These are phyloP conservation scores for Pseudozyma hubeiensis DNA, from an alignment of 1,284 basidiomycete species.

Conservation along the genomic window DNA sequence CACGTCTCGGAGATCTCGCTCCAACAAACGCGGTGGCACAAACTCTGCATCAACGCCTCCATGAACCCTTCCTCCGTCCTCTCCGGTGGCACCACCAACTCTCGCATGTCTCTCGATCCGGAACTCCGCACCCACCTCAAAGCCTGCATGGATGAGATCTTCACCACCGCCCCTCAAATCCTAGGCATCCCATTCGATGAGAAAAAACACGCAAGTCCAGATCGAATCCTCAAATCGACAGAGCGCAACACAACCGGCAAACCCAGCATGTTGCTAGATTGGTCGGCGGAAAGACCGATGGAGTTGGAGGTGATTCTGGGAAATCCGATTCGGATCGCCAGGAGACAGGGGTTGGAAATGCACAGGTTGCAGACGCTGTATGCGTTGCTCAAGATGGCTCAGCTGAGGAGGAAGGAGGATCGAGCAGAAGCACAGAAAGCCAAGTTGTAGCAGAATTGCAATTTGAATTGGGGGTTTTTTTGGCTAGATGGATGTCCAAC, in stretches of 20 bases:
- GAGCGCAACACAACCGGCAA: conserved; percentile 69
- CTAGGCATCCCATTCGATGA: conserved; percentile 67
- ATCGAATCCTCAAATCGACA: conserved; percentile 68
- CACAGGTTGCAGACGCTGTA: conserved; percentile 70
- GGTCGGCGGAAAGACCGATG: conserved; percentile 68
- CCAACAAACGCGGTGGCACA: conserved; percentile 71
- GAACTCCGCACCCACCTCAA: conserved; percentile 68
- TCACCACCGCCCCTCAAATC: conserved; percentile 67
- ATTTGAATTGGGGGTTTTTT: background rate
- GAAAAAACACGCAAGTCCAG: conserved; percentile 68
- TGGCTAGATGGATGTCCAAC: conserved; percentile 32
- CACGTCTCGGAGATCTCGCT: conserved; percentile 68
- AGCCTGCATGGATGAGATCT: conserved; percentile 70
- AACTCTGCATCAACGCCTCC: conserved; percentile 70
- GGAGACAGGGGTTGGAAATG: conserved; percentile 68
- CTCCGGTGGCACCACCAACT: conserved; percentile 69
- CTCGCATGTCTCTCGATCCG: conserved; percentile 69
- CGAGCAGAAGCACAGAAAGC: conserved; percentile 7
- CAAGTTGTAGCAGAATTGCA: conserved; percentile 23
- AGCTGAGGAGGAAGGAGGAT: conserved; percentile 53
- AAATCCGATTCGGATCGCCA: conserved; percentile 67
- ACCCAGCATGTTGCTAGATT: conserved; percentile 71
- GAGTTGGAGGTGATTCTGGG: conserved; percentile 70
- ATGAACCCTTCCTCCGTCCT: conserved; percentile 71
- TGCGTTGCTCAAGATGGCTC: conserved; percentile 70